Percentiles rank a stretch among this genome's conserved stretches.
These are phyloP conservation scores for Fonsecaea erecta DNA, from an alignment of 2,329 filamentous ascomycete genomes.

Conservation along the genomic window DNA sequence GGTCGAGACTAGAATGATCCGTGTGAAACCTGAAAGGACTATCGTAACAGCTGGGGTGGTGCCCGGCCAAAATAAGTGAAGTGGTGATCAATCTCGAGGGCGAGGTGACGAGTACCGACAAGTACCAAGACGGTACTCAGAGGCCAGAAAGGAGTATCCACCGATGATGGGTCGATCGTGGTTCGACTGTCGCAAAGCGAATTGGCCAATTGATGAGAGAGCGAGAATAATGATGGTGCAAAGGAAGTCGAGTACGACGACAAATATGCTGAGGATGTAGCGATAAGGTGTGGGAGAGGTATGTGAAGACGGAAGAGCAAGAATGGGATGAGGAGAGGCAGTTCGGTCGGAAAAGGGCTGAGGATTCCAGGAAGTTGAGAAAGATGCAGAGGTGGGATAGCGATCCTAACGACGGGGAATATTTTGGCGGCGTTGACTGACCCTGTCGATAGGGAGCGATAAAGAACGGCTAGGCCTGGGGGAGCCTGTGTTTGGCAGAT, in stretches of 20 bases:
- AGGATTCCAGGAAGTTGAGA: conserved; percentile 13
- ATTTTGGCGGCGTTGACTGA: conserved; percentile 37
- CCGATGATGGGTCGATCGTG: conserved; percentile 5
- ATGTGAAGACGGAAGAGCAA: conserved; percentile 2
- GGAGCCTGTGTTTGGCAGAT: conserved; percentile 31
- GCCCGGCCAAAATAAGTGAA: conserved; percentile 13
- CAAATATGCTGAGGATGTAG: not conserved
- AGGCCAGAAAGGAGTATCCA: conserved; percentile 20
- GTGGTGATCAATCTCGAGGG: conserved; percentile 17
- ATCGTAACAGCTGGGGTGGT: conserved; percentile 8
- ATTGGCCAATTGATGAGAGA: not conserved
- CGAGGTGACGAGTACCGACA: conserved; percentile 16
- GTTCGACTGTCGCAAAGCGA: conserved; percentile 18
- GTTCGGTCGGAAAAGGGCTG: conserved; percentile 18
- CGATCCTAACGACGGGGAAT: conserved; percentile 29
- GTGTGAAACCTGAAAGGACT: conserved; percentile 16
- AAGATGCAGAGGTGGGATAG: conserved; percentile 28
- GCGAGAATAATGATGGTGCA: not conserved
- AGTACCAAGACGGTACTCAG: conserved; percentile 9
- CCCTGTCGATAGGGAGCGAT: conserved; percentile 37
- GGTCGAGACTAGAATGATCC: not conserved
- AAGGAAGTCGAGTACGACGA: conserved; percentile 8
- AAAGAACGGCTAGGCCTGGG: conserved; percentile 31
- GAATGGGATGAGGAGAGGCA: conserved; percentile 6
- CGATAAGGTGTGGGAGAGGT: conserved; percentile 1